Base-by-base conservation (phyloP, 495 filamentous ascomycete genomes). In the Daldinia concentrica region DNA sequence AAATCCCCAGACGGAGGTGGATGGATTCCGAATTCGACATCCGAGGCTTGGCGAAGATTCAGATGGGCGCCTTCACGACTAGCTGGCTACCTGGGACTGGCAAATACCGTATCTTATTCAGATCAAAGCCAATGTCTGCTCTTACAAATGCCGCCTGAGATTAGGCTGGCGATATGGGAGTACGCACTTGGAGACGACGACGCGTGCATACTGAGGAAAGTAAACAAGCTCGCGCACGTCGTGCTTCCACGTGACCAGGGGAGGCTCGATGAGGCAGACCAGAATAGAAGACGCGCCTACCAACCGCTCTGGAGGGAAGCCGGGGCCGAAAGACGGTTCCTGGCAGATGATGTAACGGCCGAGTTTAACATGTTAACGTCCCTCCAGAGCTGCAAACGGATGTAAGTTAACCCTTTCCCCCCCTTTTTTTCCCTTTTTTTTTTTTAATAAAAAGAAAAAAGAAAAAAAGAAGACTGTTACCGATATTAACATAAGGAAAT, bases 111-210 rank as follows among this genome's bases (percentile, higher is more conserved):
- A 22, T 22, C 43, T 1, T 54, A 54, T 24, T 54, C 50, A 8
- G 50, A 54, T 14, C 50, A 54, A 24, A 43, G 12, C n/a, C 26
- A 54, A 6, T 63, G 30, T 22, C 60, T 32, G 34, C 60, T 62
- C 26, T 29, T 43, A n/a, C 27, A 36, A 3, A 26, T 64, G 36
- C 62, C 60, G 19, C 15, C 34, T 6, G 60, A 54, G 27, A 24
- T 63, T 0, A 1, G 60, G 29, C 17, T 39, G 9, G 32, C 19
- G 6, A 54, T 63, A 15, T 63, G 60, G 60, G 48, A 37, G 30
- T 37, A 63, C 26, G 60, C 24, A 1, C n/a, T 63, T n/a, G 60
- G 45, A 14, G 60, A 19, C 11, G 48, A 54, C 60, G 24, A 54
- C 6, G 32, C 26, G 14, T 54, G 4, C 26, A 39, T 63, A 5